phyloP scores from a whole-genome alignment of 139 green algal genomes.

The Marvania coccoides region DNA sequence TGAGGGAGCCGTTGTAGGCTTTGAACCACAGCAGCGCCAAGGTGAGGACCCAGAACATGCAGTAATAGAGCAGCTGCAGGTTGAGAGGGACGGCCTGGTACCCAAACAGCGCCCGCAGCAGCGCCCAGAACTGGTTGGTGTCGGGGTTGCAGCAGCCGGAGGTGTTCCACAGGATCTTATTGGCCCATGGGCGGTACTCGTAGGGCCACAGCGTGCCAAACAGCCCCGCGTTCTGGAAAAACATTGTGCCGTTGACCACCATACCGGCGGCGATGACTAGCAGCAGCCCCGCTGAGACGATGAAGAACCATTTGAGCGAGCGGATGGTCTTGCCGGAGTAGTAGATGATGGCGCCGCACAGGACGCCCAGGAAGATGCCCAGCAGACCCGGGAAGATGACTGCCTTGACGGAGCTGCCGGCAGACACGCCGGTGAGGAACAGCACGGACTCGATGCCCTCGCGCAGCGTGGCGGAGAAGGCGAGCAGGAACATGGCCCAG shows the following conservation, averaged over 20 bases:
- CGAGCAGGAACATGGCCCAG: slow-evolving; percentile 37
- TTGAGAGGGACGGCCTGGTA: slow-evolving; percentile 29
- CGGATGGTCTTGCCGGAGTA: slow-evolving; percentile 37
- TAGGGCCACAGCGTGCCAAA: slow-evolving; percentile 32
- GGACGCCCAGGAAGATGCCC: slow-evolving; percentile 31
- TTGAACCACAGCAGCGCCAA: slow-evolving; percentile 1
- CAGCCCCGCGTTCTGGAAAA: slow-evolving; percentile 26
- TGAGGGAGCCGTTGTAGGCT: slow-evolving; percentile 18
- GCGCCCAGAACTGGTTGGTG: slow-evolving; percentile 33
- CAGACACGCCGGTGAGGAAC: slow-evolving; percentile 39
- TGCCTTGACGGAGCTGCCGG: slow-evolving; percentile 9
- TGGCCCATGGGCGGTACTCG: slow-evolving; percentile 29
- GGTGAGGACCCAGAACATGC: slow-evolving; percentile 25
- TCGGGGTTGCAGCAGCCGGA: slow-evolving; percentile 30
- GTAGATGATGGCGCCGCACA: slow-evolving; percentile 31
- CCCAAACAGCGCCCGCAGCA: slow-evolving; percentile 43
- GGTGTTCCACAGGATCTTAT: slow-evolving; percentile 35
- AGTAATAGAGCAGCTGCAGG: slow-evolving; percentile 26
- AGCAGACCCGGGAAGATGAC: slow-evolving; percentile 38
- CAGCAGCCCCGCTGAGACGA: slow-evolving; percentile 30
- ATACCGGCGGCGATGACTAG: slow-evolving; percentile 44
- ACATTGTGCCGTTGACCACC: slow-evolving; percentile 6
- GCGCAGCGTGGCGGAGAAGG: slow-evolving; percentile 30
- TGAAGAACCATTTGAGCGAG: slow-evolving; percentile 49
- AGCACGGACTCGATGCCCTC: slow-evolving; percentile 47